Percentiles rank a stretch among this genome's conserved stretches.
These are phyloP conservation scores for Podospora appendiculata DNA, from an alignment of 495 filamentous ascomycete species.

Conservation along the genomic window DNA sequence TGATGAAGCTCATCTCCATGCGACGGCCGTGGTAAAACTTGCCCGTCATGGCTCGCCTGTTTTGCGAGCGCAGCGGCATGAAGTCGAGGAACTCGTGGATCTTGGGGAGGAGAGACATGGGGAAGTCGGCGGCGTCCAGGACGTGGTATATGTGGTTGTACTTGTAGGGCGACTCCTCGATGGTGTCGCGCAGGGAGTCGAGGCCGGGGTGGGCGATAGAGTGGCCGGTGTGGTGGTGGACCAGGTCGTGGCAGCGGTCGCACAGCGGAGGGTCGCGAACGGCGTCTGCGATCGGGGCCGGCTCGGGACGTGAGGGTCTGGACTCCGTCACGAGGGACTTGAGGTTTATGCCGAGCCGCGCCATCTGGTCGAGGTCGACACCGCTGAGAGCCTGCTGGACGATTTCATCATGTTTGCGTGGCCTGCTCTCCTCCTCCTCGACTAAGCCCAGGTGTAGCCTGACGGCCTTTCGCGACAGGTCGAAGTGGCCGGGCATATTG, in stretches of 20 bases:
- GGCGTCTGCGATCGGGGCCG: constrained; percentile 1
- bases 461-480: constrained; percentile 44
- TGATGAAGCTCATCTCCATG: constrained; percentile 76
- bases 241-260: constrained; percentile 75
- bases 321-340: constrained; percentile 12
- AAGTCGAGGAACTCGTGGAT: constrained; percentile 46
- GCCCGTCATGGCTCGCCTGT: constrained; percentile 59
- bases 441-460: constrained; percentile 34
- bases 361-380: constrained; percentile 34
- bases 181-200: constrained; percentile 68
- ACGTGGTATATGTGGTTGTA: constrained; percentile 93
- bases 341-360: constrained; percentile 33
- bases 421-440: constrained; percentile 10
- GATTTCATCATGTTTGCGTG: constrained; percentile 23
- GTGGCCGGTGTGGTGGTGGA: constrained; percentile 62
- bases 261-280: constrained; percentile 47
- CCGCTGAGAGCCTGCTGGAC: constrained; percentile 30
- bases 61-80: constrained; percentile 61
- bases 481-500: constrained; percentile 72
- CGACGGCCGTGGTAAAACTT: constrained; percentile 53
- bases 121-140: constrained; percentile 97
- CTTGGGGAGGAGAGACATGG: constrained; percentile 74
- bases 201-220: constrained; percentile 71
- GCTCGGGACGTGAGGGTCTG: constrained; percentile 2
- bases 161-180: constrained; percentile 76